These are phyloP conservation scores for Alectoria sarmentosa DNA, from an alignment of 495 filamentous ascomycete species.

Conservation along the genomic window DNA sequence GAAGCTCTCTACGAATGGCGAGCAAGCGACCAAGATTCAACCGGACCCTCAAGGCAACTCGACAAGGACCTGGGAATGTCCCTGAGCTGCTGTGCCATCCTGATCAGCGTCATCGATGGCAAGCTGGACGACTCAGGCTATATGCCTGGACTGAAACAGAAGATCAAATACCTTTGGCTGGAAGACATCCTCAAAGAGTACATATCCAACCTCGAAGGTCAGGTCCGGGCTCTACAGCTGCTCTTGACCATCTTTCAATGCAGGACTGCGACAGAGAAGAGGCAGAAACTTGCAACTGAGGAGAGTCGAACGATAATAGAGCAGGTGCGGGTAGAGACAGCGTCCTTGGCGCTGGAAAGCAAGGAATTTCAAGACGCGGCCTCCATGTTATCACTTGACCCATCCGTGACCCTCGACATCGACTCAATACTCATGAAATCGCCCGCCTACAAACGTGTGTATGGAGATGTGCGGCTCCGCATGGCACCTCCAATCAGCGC, in stretches of 20 bases:
- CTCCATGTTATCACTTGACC: conserved; percentile 20
- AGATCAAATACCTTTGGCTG: conserved; percentile 22
- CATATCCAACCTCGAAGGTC: conserved; percentile 23
- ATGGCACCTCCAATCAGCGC: neutral
- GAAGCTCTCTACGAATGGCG: conserved; percentile 22
- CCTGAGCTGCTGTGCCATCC: conserved; percentile 23
- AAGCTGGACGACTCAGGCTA: conserved; percentile 24
- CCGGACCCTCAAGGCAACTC: conserved; percentile 17
- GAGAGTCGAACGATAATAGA: conserved; percentile 20
- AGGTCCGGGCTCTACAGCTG: conserved; percentile 22
- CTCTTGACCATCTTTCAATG: conserved; percentile 26
- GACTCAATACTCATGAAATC: conserved; percentile 20
- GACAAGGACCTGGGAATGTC: conserved; percentile 21
- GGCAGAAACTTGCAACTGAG: conserved; percentile 13
- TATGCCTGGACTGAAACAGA: conserved; percentile 18
- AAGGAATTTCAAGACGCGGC: conserved; percentile 19
- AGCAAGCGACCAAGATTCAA: conserved; percentile 3
- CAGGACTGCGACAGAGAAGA: conserved; percentile 19
- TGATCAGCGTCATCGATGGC: conserved; percentile 23
- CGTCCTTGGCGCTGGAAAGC: conserved; percentile 8
- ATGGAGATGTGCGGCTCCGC: conserved; percentile 10
- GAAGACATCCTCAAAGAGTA: conserved; percentile 23
- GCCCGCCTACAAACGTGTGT: conserved; percentile 19
- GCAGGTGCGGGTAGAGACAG: conserved; percentile 19
- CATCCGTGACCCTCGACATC: conserved; percentile 20